phyloP scores from a whole-genome alignment of 192 early-diverging fungal species.

The Linnemannia zychae region DNA sequence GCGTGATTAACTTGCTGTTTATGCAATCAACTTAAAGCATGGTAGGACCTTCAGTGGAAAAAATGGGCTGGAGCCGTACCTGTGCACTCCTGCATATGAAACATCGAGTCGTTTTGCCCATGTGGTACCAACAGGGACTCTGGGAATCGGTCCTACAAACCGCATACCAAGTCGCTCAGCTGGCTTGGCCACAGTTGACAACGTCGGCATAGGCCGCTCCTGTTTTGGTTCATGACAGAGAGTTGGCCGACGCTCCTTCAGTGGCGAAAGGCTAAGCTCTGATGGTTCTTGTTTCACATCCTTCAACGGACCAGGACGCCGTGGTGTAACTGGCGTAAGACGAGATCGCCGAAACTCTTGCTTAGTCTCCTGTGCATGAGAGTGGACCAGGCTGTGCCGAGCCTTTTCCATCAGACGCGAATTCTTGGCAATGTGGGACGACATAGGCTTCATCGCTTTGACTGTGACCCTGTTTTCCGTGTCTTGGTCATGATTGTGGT shows the following conservation, averaged over 20 bases:
- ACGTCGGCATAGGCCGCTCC: no score
- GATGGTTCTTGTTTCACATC: no score
- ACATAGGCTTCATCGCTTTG: background rate
- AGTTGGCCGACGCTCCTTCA: no score
- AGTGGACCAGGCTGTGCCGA: no score
- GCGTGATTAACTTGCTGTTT: no score
- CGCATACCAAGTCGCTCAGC: background rate
- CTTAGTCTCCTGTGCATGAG: no score
- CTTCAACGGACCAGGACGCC: no score
- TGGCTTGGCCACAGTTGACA: background rate
- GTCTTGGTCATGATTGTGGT: background rate
- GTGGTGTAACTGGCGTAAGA: no score
- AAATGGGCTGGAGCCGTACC: conserved; percentile 14
- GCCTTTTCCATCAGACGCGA: background rate
- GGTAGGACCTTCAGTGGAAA: background rate
- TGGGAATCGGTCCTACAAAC: conserved; percentile 66
- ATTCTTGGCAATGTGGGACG: background rate
- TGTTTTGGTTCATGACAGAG: no score
- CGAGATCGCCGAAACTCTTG: no score
- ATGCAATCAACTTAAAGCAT: no score
- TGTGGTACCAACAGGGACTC: conserved; percentile 68
- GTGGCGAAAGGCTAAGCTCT: no score
- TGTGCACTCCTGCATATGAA: conserved; percentile 67
- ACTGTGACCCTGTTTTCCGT: background rate
- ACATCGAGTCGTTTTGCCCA: conserved; percentile 66